Percentiles rank a stretch among this genome's conserved stretches.
These are phyloP conservation scores for Rickenella mellea DNA, from an alignment of 768 basidiomycete genomes.

Conservation along the genomic window DNA sequence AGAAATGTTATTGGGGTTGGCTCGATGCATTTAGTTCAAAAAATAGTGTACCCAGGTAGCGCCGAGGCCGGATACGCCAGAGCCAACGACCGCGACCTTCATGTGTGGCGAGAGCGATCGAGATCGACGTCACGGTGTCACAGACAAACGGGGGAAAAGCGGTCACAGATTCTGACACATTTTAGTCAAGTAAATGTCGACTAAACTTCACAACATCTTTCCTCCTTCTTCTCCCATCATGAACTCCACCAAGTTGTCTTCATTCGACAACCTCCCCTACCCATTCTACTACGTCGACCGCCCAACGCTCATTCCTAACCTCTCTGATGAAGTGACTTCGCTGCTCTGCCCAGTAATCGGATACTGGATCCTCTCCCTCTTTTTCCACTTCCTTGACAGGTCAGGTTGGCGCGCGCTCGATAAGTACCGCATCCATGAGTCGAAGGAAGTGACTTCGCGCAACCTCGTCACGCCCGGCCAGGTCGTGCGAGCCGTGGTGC, in stretches of 20 bases:
- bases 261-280: too few relatives aligned
- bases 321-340: slow-evolving; percentile 67
- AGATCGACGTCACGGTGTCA: too few relatives aligned
- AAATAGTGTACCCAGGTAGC: slow-evolving; percentile 54
- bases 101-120: slow-evolving; percentile 18
- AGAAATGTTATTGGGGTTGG: background rate
- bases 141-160: too few relatives aligned
- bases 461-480: slow-evolving; percentile 66
- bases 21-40: background rate
- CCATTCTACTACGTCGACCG: slow-evolving; percentile 51
- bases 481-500: slow-evolving; percentile 71
- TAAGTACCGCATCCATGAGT: slow-evolving; percentile 81
- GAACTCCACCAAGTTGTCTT: too few relatives aligned
- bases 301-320: slow-evolving; percentile 35
- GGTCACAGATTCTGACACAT: too few relatives aligned
- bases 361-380: slow-evolving; percentile 76
- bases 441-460: slow-evolving; percentile 60
- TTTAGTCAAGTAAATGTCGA: too few relatives aligned
- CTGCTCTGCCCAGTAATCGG: slow-evolving; percentile 66
- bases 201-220: too few relatives aligned
- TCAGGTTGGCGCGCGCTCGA: slow-evolving; percentile 71
- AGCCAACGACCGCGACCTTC: slow-evolving; percentile 68
- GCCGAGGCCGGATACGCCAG: slow-evolving; percentile 70
- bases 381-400: slow-evolving; percentile 80
- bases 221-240: too few relatives aligned